Percentiles rank a stretch among this genome's conserved stretches.
Conservation (phyloP, 371 early-diverging fungal species). For the Mucor ambiguus region DNA sequence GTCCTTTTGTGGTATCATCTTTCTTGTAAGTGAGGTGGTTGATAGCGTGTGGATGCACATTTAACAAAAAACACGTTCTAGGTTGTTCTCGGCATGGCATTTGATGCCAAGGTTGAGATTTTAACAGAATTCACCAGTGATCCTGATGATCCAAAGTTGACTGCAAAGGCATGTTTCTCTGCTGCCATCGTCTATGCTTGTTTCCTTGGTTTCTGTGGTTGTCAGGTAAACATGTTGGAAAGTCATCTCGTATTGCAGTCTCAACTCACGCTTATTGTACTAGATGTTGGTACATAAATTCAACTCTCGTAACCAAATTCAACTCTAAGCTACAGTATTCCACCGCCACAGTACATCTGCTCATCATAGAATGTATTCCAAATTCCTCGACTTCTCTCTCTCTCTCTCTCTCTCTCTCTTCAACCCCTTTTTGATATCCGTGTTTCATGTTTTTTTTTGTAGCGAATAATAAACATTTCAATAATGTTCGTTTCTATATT, state of each 20-base stretch:
- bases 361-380: not conserved
- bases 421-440: slow-evolving; percentile 15
- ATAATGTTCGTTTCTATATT: not conserved
- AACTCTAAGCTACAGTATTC: slow-evolving; percentile 32
- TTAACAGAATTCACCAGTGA: slow-evolving; percentile 63
- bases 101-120: slow-evolving; percentile 65
- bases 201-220: slow-evolving; percentile 68
- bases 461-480: not conserved
- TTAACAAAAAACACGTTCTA: slow-evolving; percentile 23
- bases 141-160: slow-evolving; percentile 66
- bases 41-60: not conserved
- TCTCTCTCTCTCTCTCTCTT: not conserved
- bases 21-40: slow-evolving; percentile 25
- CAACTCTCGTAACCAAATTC: slow-evolving; percentile 54
- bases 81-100: slow-evolving; percentile 63
- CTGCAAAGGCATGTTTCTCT: slow-evolving; percentile 66
- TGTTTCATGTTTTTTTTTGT: slow-evolving; percentile 11
- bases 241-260: not conserved
- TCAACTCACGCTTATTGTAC: not conserved
- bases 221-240: slow-evolving; percentile 51
- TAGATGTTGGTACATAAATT: slow-evolving; percentile 53
- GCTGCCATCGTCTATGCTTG: slow-evolving; percentile 72
- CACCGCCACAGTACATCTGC: not conserved
- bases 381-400: not conserved
- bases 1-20: slow-evolving; percentile 33